Conservation (phyloP, 345 rosid species). For the Acer yangbiense region DNA sequence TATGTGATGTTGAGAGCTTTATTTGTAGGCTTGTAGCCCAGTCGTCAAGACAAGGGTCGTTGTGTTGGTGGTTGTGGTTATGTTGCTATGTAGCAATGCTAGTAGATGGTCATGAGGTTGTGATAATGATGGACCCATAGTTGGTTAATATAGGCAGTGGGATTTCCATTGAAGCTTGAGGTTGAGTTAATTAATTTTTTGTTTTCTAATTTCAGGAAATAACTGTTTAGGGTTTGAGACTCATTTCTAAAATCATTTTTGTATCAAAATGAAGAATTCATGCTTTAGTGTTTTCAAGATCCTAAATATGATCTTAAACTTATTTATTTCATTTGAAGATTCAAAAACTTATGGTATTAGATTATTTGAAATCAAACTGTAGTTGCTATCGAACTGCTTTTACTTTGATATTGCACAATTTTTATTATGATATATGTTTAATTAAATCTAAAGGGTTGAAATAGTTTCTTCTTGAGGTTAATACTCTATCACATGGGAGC, state of each 20-base stretch:
- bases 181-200: background rate
- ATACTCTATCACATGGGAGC: background rate
- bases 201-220: too few relatives aligned
- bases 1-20: background rate
- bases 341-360: background rate
- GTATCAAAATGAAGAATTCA: background rate
- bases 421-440: background rate
- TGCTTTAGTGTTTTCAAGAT: background rate
- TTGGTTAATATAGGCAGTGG: background rate
- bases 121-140: constrained; percentile 9
- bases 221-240: background rate
- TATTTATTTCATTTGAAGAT: background rate
- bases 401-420: background rate
- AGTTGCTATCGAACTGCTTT: background rate
- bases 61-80: background rate
- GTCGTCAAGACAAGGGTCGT: background rate
- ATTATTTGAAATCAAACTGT: background rate
- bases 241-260: background rate
- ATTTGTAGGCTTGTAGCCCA: background rate
- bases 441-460: background rate
- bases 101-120: background rate
- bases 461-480: background rate
- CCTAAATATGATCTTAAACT: background rate
- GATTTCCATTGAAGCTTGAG: background rate
- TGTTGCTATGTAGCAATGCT: background rate